Conservation (phyloP, 768 basidiomycete species). For the Paxillus rubicundulus region DNA sequence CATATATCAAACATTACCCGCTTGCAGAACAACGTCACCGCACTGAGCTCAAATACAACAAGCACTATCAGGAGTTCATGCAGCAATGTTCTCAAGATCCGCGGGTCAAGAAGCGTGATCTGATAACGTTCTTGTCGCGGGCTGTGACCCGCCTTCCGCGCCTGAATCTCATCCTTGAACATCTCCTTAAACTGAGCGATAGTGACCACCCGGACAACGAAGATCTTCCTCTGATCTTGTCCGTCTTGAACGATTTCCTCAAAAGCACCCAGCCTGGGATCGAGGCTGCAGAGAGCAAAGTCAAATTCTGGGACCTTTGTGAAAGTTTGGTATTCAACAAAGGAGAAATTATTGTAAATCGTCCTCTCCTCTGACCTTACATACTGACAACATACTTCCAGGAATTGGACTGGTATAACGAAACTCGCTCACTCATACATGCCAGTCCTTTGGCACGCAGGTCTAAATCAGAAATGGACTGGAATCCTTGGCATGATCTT, state of each 20-base stretch:
- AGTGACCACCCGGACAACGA: conserved; percentile 77
- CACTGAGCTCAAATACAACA: conserved; percentile 68
- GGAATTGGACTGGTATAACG: conserved; percentile 83
- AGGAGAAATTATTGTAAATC: conserved; percentile 77
- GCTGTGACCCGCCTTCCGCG: conserved; percentile 89
- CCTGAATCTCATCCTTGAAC: conserved; percentile 69
- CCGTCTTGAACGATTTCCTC: conserved; percentile 66
- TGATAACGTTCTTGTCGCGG: conserved; percentile 79
- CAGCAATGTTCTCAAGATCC: conserved; percentile 60
- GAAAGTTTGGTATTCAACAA: conserved; percentile 73
- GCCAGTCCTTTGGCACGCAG: conserved; percentile 62
- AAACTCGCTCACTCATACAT: conserved; percentile 69
- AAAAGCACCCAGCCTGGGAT: conserved; percentile 90
- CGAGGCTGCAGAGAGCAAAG: conserved; percentile 85
- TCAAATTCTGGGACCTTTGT: conserved; percentile 80
- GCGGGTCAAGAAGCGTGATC: conserved; percentile 68
- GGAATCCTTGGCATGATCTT: conserved; percentile 70
- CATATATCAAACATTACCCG: conserved; percentile 87
- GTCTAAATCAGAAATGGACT: conserved; percentile 60
- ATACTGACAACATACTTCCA: conserved; percentile 28
- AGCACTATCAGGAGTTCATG: conserved; percentile 64
- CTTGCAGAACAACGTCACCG: conserved; percentile 81
- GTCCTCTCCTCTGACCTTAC: not conserved
- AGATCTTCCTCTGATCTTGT: conserved; percentile 67
- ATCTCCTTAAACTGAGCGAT: conserved; percentile 66